A percentile compares a stretch with the other conserved stretches of the same genome.
Conservation (phyloP, 2,329 filamentous ascomycete genomes). For the Neophaeococcomyces aloes region DNA sequence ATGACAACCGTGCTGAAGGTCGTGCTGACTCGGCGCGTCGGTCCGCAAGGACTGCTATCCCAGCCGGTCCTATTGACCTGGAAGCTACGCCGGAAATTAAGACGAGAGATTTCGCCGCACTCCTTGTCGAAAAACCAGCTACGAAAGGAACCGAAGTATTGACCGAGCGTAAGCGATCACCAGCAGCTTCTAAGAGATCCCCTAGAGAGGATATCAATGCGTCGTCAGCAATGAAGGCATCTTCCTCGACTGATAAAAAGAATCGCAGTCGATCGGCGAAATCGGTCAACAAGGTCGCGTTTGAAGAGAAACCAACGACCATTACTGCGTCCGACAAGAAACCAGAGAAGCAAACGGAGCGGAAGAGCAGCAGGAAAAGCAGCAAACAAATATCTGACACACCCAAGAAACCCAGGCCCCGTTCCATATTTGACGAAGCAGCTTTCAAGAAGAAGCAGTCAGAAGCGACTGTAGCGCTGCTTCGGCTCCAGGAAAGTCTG, state of each 20-base stretch:
- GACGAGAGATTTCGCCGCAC: constrained; percentile 17
- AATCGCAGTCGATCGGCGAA: background rate
- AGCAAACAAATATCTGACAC: background rate
- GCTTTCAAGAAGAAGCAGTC: constrained; percentile 20
- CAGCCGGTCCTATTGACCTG: constrained; percentile 3
- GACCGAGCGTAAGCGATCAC: background rate
- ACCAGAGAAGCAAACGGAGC: constrained; percentile 8
- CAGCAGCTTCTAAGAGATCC: background rate
- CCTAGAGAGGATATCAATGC: too few relatives aligned
- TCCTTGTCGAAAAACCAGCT: constrained; percentile 9
- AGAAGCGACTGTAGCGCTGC: constrained; percentile 18
- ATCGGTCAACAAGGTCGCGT: constrained; percentile 2
- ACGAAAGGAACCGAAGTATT: constrained; percentile 1
- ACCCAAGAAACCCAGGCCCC: background rate
- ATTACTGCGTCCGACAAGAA: constrained; percentile 5
- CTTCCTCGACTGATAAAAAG: constrained; percentile 1
- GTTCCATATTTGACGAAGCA: constrained; percentile 14
- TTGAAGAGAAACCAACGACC: background rate
- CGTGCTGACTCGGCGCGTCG: background rate
- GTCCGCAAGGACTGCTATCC: constrained; percentile 4
- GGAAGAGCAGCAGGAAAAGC: constrained; percentile 1
- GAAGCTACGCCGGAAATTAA: constrained; percentile 8
- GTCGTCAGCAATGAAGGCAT: background rate
- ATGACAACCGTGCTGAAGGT: background rate
- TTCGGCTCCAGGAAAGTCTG: constrained; percentile 20